These are phyloP conservation scores for Selaginella moellendorffii DNA, from an alignment of 75 land plant genomes.

Conservation along the genomic window DNA sequence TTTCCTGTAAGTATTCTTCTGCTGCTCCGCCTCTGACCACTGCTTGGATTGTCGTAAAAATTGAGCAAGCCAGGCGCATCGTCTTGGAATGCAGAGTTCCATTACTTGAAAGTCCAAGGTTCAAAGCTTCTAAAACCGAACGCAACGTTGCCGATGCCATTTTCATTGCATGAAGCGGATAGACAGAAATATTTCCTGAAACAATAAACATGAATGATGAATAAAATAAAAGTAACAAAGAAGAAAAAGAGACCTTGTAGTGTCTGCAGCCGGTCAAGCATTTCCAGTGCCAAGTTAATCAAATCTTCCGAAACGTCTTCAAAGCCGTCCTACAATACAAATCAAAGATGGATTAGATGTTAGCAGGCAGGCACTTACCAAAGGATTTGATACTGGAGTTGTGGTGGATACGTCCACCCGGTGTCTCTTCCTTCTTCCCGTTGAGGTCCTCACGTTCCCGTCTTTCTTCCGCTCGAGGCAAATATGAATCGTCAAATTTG, in stretches of 20 bases:
- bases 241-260: too few species aligned
- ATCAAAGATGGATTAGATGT: background rate
- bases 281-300: conserved; percentile 11
- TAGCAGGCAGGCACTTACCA: background rate
- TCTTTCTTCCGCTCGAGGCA: background rate
- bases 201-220: background rate
- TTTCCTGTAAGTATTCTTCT: too few species aligned
- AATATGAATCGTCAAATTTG: background rate
- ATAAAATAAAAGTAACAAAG: too few species aligned
- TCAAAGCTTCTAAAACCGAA: background rate
- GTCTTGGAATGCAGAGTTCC: background rate
- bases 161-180: background rate
- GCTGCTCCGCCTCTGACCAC: too few species aligned
- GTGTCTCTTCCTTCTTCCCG: background rate
- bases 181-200: background rate
- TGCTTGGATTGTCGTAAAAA: background rate
- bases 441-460: background rate
- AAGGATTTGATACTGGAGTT: background rate
- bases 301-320: conserved; percentile 8
- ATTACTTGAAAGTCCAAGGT: background rate
- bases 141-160: background rate
- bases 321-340: background rate
- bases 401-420: background rate
- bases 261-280: conserved; percentile 6
- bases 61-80: background rate